Base-by-base conservation (phyloP, 352 stramenopile genomes). In the Globisporangium viniferum region DNA sequence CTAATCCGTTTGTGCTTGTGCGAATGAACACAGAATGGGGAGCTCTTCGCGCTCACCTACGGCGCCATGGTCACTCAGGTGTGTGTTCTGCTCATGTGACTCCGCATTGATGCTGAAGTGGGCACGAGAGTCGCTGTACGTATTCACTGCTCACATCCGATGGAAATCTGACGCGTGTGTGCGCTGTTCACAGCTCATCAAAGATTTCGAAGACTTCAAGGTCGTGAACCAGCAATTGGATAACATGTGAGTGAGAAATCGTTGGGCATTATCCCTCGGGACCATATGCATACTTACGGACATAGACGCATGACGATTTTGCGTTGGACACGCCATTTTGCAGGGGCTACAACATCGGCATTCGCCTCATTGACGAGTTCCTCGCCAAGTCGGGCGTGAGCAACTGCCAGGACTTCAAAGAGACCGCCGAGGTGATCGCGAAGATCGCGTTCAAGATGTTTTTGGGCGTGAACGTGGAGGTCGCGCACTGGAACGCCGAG, bases 401-500 rank as follows among this genome's bases (percentile, higher is more conserved):
- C 60, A 76, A 56, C 55, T 97, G 92, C 73, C 69, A 83, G 62
- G 91, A 97, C 74, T 97, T 99, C 53, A 83, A 84, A 41, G 95
- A 99, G 66, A 99, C 97, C 18, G 84, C 93, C 33, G 95, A 99
- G 60, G 91, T 98, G 31, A 87, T 99, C 64, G 88, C 94, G 44
- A 98, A 98, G 68, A 90, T 98, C 31, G 97, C 94, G 7, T 98
- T 99, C 72, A 97, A 98, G 75, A 99, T 99, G 97, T 99, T 99
- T 72, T 75, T 99, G 24, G 97, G 97, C n/a, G 89, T 99, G 62
- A 94, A 86, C 54, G 91, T 87, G 39, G 97, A 99, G 41, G 86
- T 98, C 5, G 66, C 79, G 31, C 88, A 94, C 71, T 98, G 95
- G 86, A 96, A 97, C 70, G 75, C 80, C 35, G 90, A 98, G 46